Base-by-base conservation (phyloP, 192 early-diverging fungal genomes). In the Helicostylum pulchrum region DNA sequence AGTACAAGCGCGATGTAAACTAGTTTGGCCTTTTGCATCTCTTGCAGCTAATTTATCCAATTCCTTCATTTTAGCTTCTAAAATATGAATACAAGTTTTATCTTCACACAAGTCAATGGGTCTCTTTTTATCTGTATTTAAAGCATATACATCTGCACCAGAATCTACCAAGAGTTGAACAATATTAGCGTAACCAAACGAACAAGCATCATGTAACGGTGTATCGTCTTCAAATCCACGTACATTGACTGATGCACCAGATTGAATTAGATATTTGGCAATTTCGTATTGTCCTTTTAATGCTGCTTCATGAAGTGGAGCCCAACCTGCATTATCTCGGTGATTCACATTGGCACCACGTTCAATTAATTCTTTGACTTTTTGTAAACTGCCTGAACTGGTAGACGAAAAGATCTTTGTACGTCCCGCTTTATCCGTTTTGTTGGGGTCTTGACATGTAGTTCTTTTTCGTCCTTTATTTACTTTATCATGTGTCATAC, bases 221-320 rank as follows among this genome's bases (percentile, higher is more conserved):
- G 88, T 89, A 61, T 87, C 85, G 14, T 84, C 82, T 39, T 80
- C 86, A 70, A 84, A 83, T 1, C 86, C 85, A 49, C 80, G 80
- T 2, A 78, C 82, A 42, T 79, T 76, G 49, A 82, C 78, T 6
- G 80, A 75, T 2, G 82, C 88, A 4, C 86, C 84, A 23, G 76
- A 80, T 12, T 84, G 74, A 19, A 83, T 78, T 9, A 83, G 62
- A 49, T 76, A 77, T 52, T 77, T 70, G 45, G 76, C 82, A 32
- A 83, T 67, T 19, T 73, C 68, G 3, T 62, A 74, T 46, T 85
- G 77, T 4, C 81, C 81, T 48, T 74, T 76, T 20, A 80, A 68
- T 30, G 79, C 79, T 34, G 84, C 84, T 64, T 85, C 84, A 44
- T 85, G 84, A 49, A 85, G 60, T 10, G 84, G 78, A 17, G 80